Conservation (phyloP, 129 eudicot species). For the Artemisia annua region DNA sequence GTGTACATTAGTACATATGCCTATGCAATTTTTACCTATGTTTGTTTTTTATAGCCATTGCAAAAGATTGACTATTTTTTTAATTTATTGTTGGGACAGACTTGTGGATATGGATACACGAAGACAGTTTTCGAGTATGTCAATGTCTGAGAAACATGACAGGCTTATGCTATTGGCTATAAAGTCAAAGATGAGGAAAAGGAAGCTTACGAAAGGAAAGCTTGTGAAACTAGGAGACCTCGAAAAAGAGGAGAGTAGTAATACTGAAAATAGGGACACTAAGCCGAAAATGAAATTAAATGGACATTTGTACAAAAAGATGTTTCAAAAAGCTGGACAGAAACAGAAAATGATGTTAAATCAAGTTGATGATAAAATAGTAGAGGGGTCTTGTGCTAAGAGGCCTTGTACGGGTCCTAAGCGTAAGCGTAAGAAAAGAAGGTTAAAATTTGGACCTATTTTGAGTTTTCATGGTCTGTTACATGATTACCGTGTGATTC, state of each 20-base stretch:
- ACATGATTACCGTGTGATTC: neutral
- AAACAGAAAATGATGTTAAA: neutral
- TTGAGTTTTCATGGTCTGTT: neutral
- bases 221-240: neutral
- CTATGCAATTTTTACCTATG: too few species aligned
- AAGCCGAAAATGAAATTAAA: neutral
- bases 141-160: neutral
- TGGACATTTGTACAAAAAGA: neutral
- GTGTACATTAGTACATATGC: too few species aligned
- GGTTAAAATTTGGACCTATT: neutral
- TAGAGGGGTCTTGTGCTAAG: neutral
- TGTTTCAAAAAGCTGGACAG: neutral
- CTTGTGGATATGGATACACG: neutral
- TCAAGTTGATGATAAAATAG: neutral
- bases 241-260: neutral
- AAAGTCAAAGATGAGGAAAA: neutral
- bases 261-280: neutral
- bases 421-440: neutral
- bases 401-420: neutral
- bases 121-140: neutral
- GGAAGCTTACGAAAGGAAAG: neutral
- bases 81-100: neutral
- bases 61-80: neutral
- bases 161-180: neutral
- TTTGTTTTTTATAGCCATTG: neutral